phyloP scores from a whole-genome alignment of 305 asterid genomes.

The Plantago lanceolata region DNA sequence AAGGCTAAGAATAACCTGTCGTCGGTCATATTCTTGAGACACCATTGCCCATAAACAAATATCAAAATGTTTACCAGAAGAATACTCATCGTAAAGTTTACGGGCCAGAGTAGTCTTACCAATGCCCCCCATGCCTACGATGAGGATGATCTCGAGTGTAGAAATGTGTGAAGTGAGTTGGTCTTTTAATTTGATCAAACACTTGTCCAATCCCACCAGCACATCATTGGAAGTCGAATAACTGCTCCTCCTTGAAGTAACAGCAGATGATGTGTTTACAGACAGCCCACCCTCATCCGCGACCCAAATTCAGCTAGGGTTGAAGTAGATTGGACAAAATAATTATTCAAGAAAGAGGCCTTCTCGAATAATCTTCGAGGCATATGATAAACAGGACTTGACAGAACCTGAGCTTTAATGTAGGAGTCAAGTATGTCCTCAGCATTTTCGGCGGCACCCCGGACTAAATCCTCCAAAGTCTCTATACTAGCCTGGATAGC shows the following conservation, averaged over 20 bases:
- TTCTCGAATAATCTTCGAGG: too few relatives aligned
- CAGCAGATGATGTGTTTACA: not conserved
- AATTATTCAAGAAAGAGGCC: too few relatives aligned
- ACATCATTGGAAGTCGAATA: not conserved
- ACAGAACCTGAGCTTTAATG: not conserved
- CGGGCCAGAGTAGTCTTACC: constrained; percentile 8
- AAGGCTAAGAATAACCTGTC: not conserved
- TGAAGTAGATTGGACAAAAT: too few relatives aligned
- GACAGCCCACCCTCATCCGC: not conserved
- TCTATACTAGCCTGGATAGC: not conserved
- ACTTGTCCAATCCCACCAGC: not conserved
- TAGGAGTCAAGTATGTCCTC: not conserved
- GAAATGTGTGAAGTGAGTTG: not conserved
- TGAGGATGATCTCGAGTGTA: not conserved
- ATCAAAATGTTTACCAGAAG: not conserved
- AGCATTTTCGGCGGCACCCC: not conserved
- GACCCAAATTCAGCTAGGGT: not conserved
- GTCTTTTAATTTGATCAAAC: not conserved
- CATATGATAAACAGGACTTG: too few relatives aligned
- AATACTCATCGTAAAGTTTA: not conserved
- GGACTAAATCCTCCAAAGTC: not conserved
- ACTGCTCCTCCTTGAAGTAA: not conserved
- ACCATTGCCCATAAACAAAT: not conserved
- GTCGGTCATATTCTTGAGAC: not conserved
- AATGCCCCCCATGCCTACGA: not conserved